Base-by-base conservation (phyloP, 2,329 filamentous ascomycete species). In the Fusarium equiseti region DNA sequence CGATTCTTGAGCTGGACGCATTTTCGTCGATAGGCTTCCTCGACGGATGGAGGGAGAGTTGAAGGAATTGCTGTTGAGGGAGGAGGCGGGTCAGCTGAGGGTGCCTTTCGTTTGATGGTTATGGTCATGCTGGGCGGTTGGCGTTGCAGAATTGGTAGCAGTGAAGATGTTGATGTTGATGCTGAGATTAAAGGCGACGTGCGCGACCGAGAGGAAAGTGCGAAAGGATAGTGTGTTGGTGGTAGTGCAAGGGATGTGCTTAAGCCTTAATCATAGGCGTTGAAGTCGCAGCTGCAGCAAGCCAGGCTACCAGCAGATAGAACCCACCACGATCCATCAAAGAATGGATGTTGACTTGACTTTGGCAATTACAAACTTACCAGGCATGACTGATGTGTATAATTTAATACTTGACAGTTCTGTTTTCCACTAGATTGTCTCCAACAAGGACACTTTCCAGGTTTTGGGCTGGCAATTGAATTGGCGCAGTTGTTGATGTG, bases 1-100 rank as follows among this genome's bases (percentile, higher is more conserved):
- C 96, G 92, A 75, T 93, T 92, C 83, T 97, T 97, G 24, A 99
- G 88, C 75, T 97, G 92, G 78, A 98, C 94, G 81, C 95, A 98
- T 89, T 99, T 98, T 71, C 93, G 90, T 76, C 96, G 94, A 82
- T 98, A 99, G 53, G 95, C 95, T 79, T 95, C 92, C 82, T 99
- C 95, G 69, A 98, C 94, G 18, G 94, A 97, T 18, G 96, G 95
- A 22, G 95, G 94, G 6, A 92, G 85, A 43, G 88, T 82, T 18
- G 89, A 88, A 31, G 88, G 88, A 58, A 88, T 83, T 66, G 83
- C 82, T 79, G 76, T 73, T 71, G 79, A 81, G 11, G 58, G 65
- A 75, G 68, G 64, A 70, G 63, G 63, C 68, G 73, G 68, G 76
- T 83, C 78, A 82, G 79, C 76, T 74, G 80, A 77, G 59, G 77